A percentile compares a stretch with the other conserved stretches of the same genome.
Conservation (phyloP, 352 stramenopile species). For the Globisporangium barbulae region DNA sequence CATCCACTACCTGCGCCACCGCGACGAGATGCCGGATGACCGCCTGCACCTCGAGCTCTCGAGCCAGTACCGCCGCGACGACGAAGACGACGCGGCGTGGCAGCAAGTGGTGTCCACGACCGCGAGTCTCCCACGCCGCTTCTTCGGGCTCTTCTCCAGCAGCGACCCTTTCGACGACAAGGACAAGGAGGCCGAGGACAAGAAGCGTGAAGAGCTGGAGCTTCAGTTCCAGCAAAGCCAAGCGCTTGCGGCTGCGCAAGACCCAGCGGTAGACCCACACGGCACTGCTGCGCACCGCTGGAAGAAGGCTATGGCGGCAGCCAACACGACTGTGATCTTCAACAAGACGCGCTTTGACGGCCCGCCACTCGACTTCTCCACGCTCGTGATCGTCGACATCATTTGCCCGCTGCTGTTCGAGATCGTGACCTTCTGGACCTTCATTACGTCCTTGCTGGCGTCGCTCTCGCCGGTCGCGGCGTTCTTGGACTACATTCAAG, state of each 20-base stretch:
- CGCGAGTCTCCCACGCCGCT: conserved; percentile 31
- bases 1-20: conserved; percentile 82
- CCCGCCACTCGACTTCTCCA: conserved; percentile 78
- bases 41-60: conserved; percentile 51
- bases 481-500: conserved; percentile 83
- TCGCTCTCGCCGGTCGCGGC: conserved; percentile 63
- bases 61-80: conserved; percentile 41
- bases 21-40: conserved; percentile 77
- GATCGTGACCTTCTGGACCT: conserved; percentile 67
- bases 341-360: conserved; percentile 78
- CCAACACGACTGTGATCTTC: conserved; percentile 68
- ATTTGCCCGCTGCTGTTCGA: conserved; percentile 82
- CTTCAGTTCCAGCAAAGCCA: conserved; percentile 52
- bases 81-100: conserved; percentile 70
- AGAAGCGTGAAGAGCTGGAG: conserved; percentile 61
- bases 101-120: conserved; percentile 36
- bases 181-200: conserved; percentile 71
- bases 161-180: conserved; percentile 73
- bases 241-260: conserved; percentile 18
- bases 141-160: conserved; percentile 44
- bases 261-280: conserved; percentile 11
- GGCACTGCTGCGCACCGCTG: conserved; percentile 40
- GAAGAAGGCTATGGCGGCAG: conserved; percentile 71
- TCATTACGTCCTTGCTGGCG: conserved; percentile 50
- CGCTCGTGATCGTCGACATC: conserved; percentile 81